Conservation (phyloP, 2,329 filamentous ascomycete species). For the Gyromitra esculenta region DNA sequence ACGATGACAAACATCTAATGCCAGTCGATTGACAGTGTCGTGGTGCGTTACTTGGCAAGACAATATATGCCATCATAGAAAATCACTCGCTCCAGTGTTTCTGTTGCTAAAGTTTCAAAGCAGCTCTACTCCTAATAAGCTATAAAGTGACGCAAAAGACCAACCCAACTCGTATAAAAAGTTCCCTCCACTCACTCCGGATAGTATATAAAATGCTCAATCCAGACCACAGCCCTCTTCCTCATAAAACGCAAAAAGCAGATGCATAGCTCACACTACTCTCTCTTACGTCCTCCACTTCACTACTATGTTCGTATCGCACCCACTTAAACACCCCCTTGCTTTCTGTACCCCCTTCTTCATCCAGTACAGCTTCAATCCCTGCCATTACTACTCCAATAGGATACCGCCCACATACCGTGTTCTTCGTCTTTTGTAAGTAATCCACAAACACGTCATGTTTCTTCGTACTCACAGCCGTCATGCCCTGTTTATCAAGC, state of each 20-base stretch:
- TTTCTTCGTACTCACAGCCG: conserved; percentile 79
- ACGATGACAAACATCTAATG: background rate
- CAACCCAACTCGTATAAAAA: background rate
- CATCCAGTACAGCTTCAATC: conserved; percentile 71
- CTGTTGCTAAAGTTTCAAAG: background rate
- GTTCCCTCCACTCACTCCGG: background rate
- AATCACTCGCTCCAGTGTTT: background rate
- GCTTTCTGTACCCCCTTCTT: conserved; percentile 60
- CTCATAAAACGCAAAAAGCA: conserved; percentile 79
- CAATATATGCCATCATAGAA: background rate
- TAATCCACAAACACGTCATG: conserved; percentile 76
- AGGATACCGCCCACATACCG: conserved; percentile 92
- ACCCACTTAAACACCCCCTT: conserved; percentile 76
- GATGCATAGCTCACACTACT: conserved; percentile 96
- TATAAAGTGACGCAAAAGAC: background rate
- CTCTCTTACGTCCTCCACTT: conserved; percentile 73
- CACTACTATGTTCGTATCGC: conserved; percentile 84
- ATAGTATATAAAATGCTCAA: background rate
- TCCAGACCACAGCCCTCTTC: background rate
- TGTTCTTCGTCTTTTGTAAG: conserved; percentile 80
- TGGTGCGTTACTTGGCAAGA: background rate
- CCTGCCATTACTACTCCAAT: conserved; percentile 94
- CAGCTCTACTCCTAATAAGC: background rate
- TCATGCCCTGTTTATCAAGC: conserved; percentile 84
- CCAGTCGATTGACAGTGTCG: background rate